These are phyloP conservation scores for Xenoacremonium recifei DNA, from an alignment of 2,329 filamentous ascomycete genomes.

Conservation along the genomic window DNA sequence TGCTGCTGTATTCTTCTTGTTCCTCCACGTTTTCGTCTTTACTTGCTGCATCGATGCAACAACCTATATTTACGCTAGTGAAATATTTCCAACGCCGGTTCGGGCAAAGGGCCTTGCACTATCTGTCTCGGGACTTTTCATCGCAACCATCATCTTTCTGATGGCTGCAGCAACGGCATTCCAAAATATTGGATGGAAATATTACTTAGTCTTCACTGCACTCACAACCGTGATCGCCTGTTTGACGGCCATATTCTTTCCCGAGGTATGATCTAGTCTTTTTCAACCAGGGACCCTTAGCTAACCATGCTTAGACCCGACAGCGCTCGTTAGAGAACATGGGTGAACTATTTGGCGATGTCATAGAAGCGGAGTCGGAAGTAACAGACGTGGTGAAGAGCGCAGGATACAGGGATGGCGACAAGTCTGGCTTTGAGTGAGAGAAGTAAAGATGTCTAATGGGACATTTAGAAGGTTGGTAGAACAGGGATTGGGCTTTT, in stretches of 20 bases:
- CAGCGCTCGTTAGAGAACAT: background rate
- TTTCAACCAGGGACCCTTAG: background rate
- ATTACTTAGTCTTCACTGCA: background rate
- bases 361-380: too few species aligned
- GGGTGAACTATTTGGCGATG: background rate
- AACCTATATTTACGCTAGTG: background rate
- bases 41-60: background rate
- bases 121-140: background rate
- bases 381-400: too few species aligned
- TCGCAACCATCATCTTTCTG: background rate
- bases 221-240: background rate
- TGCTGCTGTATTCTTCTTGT: constrained; percentile 1
- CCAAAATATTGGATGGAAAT: background rate
- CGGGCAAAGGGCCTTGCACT: background rate
- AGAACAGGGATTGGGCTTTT: too few species aligned
- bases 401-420: too few species aligned
- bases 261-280: background rate
- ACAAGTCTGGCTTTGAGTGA: too few species aligned
- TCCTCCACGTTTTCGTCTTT: background rate
- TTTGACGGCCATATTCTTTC: background rate
- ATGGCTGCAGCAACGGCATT: background rate
- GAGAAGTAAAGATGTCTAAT: too few species aligned
- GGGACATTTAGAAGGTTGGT: too few species aligned
- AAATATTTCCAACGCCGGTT: background rate
- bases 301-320: background rate